Evolutionary conservation across 148 eudicot genomes (phyloP).

Genomic region (Talinum fruticosum): DNA sequence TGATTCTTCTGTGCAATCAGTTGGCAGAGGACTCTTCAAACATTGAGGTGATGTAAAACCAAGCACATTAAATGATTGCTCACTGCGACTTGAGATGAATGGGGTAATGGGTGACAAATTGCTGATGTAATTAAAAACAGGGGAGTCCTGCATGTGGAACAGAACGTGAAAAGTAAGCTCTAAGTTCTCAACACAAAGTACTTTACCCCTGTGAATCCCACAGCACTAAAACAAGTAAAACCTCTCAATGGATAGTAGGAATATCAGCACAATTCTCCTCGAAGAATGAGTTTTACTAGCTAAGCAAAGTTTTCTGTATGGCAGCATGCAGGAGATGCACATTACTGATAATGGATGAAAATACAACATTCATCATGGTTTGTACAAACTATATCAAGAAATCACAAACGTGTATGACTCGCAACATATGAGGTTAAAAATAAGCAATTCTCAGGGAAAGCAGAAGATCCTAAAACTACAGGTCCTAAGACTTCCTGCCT

Average conservation of each 20-base stretch:
- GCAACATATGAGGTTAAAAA: too few relatives aligned
- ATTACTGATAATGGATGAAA: not conserved
- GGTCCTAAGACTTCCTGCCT: too few relatives aligned
- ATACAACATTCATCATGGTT: too few relatives aligned
- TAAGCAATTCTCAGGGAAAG: too few relatives aligned
- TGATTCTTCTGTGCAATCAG: slow-evolving; percentile 16
- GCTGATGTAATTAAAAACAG: slow-evolving; percentile 50
- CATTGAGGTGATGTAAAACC: slow-evolving; percentile 41
- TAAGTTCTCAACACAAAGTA: not conserved
- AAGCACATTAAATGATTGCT: slow-evolving; percentile 32
- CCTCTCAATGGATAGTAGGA: too few relatives aligned
- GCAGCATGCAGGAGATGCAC: not conserved
- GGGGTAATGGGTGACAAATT: slow-evolving; percentile 46
- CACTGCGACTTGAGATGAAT: slow-evolving; percentile 22
- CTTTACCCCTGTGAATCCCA: not conserved
- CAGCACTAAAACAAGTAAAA: not conserved
- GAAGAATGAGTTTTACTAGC: too few relatives aligned
- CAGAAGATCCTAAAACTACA: too few relatives aligned
- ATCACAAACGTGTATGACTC: too few relatives aligned
- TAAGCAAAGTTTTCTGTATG: too few relatives aligned
- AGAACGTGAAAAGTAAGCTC: too few relatives aligned
- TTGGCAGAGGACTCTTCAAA: slow-evolving; percentile 25
- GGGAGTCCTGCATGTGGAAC: slow-evolving; percentile 47
- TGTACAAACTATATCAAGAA: too few relatives aligned
- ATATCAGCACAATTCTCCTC: too few relatives aligned